Base-by-base conservation (phyloP, 805 yeast genomes). In the Suhomyces canberraensis region DNA sequence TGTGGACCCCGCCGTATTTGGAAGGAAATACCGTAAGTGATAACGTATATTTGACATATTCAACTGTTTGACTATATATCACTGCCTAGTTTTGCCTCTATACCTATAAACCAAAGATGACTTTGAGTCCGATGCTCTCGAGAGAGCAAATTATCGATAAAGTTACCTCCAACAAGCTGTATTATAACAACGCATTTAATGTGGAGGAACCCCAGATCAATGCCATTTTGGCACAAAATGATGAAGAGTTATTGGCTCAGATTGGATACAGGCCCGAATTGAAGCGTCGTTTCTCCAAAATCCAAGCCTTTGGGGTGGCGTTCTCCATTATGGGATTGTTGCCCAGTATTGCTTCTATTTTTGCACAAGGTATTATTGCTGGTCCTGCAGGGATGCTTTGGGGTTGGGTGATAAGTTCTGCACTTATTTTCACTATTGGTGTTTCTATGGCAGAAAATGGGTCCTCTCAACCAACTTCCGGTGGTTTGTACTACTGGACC, bases 401-500 rank as follows among this genome's bases (percentile, higher is more conserved):
- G 61, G 63, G 62, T 8, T 60, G 65, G 64, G 35, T 56, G 13
- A 46, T 56, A 11, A 48, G 60, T n/a, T 44, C 54, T 8, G 8
- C 54, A 6, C 47, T 58, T 25, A 51, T 59, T 8, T 46, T 58
- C 31, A 45, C 48, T n/a, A 54, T 58, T 28, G 65, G 62, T 4
- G 37, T 56, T 3, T 49, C 57, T 24, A 56, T 60, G 62, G 40
- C 59, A 3, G 55, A 48, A 31, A 42, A 47, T 29, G 63, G 61
- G 1, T 47, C 55, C 13, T 42, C 53, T 19, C 46, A 45, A 35
- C 61, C 64, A 13, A 58, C 65, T 4, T 46, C 56, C n/a, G 65
- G 65, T 14, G 64, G 64, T 8, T 44, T 60, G 11, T 60, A 55
- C 45, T 60, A 60, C 46, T 58, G 53, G 77, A 67, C 61, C 3